A percentile compares a stretch with the other conserved stretches of the same genome.
Conservation (phyloP, 1,139 yeast genomes). For the Sugiyamaella paludigena region DNA sequence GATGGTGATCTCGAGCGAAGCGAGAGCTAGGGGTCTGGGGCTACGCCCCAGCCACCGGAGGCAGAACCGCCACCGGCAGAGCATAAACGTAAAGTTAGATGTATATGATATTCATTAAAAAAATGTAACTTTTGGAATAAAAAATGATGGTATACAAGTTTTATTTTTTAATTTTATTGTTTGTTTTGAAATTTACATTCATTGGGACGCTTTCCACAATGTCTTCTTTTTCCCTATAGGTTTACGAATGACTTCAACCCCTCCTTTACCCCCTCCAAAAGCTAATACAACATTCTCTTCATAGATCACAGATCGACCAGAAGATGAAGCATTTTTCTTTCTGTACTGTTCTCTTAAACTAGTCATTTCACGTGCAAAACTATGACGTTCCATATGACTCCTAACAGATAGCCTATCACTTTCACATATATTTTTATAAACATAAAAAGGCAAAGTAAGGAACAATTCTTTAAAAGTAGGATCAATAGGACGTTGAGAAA, state of each 20-base stretch:
- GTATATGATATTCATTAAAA: too few species aligned
- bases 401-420: slow-evolving; percentile 28
- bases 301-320: slow-evolving; percentile 14
- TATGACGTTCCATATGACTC: slow-evolving; percentile 35
- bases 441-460: slow-evolving; percentile 30
- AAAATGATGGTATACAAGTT: too few species aligned
- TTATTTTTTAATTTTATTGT: too few species aligned
- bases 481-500: slow-evolving; percentile 21
- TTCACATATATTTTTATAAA: slow-evolving; percentile 34
- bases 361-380: slow-evolving; percentile 32
- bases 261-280: slow-evolving; percentile 38
- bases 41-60: too few species aligned
- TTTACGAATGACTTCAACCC: slow-evolving; percentile 37
- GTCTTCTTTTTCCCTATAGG: slow-evolving; percentile 33
- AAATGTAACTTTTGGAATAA: too few species aligned
- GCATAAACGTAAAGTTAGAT: too few species aligned
- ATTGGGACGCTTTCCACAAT: slow-evolving; percentile 34
- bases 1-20: not conserved
- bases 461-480: slow-evolving; percentile 24
- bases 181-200: too few species aligned
- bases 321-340: slow-evolving; percentile 16
- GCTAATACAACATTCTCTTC: slow-evolving; percentile 39
- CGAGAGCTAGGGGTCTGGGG: too few species aligned
- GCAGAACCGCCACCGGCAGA: too few species aligned
- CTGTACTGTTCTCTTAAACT: slow-evolving; percentile 29